These are phyloP conservation scores for Colletotrichum falcatum DNA, from an alignment of 2,329 filamentous ascomycete species.

Conservation along the genomic window DNA sequence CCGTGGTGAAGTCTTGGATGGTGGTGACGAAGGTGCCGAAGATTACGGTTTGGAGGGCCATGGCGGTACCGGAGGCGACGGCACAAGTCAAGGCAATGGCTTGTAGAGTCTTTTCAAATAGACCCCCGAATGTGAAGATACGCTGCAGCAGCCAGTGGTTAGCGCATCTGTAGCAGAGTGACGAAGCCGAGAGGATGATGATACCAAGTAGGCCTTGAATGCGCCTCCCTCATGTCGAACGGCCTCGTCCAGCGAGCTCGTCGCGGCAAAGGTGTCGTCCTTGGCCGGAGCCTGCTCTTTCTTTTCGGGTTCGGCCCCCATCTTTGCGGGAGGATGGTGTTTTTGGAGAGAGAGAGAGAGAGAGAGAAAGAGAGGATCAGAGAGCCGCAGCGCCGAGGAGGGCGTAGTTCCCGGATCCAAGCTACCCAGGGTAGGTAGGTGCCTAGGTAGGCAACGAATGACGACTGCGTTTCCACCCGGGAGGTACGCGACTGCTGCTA, in stretches of 20 bases:
- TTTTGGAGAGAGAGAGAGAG: no score
- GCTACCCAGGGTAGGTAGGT: not conserved
- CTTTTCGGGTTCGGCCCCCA: slow-evolving; percentile 32
- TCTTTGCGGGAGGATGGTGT: not conserved
- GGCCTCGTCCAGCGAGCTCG: slow-evolving; percentile 29
- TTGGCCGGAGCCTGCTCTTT: slow-evolving; percentile 27
- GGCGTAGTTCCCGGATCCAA: not conserved
- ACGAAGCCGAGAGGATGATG: not conserved
- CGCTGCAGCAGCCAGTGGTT: slow-evolving; percentile 41
- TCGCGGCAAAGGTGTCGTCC: not conserved
- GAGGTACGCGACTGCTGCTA: not conserved
- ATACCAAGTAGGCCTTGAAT: slow-evolving; percentile 42
- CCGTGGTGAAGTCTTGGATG: slow-evolving; percentile 50
- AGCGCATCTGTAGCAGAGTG: not conserved
- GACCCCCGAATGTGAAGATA: slow-evolving; percentile 48
- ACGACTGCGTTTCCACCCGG: not conserved
- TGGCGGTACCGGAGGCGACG: slow-evolving; percentile 52
- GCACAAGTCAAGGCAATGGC: slow-evolving; percentile 48
- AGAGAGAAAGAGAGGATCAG: not conserved
- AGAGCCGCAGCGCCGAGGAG: not conserved
- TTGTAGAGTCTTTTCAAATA: slow-evolving; percentile 47
- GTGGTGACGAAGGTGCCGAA: slow-evolving; percentile 53
- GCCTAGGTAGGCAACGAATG: not conserved
- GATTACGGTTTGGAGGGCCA: slow-evolving; percentile 54
- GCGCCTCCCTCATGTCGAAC: slow-evolving; percentile 36